phyloP scores from a whole-genome alignment of 306 rosid genomes.

The Rosa rugosa region DNA sequence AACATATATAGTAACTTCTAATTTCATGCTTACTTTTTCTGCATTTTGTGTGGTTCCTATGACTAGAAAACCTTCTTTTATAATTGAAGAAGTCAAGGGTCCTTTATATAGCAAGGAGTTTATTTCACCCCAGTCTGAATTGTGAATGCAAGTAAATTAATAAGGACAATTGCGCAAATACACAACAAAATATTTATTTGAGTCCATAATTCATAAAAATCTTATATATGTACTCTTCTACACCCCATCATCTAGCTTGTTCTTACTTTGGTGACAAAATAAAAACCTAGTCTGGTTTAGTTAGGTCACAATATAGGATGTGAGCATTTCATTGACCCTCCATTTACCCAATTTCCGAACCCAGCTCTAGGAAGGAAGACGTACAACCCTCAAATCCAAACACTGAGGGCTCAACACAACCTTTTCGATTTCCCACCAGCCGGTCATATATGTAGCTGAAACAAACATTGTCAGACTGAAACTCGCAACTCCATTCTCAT shows the following conservation, averaged over 20 bases:
- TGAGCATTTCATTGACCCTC: not conserved
- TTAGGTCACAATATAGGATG: not conserved
- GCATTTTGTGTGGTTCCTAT: not conserved
- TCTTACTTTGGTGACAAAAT: too few relatives aligned
- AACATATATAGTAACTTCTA: too few relatives aligned
- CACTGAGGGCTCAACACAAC: not conserved
- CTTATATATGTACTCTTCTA: too few relatives aligned
- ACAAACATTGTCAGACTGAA: not conserved
- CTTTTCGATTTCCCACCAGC: not conserved
- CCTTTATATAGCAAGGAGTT: too few relatives aligned
- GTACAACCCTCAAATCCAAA: constrained; percentile 8
- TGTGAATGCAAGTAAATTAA: too few relatives aligned
- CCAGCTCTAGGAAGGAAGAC: not conserved
- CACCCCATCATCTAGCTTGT: not conserved
- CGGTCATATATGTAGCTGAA: not conserved
- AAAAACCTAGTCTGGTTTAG: not conserved
- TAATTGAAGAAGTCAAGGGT: too few relatives aligned
- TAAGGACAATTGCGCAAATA: too few relatives aligned
- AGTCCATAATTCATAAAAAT: too few relatives aligned
- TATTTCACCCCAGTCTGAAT: too few relatives aligned
- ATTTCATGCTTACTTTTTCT: too few relatives aligned
- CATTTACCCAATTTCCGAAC: constrained; percentile 8
- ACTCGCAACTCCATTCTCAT: not conserved
- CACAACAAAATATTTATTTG: too few relatives aligned
- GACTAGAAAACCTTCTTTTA: too few relatives aligned